Base-by-base conservation (phyloP, 2,329 filamentous ascomycete genomes). In the Plenodomus biglobosus region DNA sequence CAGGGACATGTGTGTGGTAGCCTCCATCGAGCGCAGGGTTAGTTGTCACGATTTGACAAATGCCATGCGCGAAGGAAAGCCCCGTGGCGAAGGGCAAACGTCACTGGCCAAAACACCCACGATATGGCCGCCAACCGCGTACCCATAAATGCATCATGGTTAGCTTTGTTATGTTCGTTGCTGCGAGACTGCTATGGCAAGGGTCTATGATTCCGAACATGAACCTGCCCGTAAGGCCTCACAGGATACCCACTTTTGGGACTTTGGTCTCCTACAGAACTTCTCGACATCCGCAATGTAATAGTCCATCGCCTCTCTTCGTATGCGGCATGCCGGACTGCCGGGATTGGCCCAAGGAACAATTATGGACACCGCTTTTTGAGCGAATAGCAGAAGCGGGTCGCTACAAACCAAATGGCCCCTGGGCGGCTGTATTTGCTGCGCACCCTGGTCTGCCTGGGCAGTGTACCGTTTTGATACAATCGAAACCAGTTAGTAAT, bases 31-130 rank as follows among this genome's bases (percentile, higher is more conserved):
- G 8, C 27, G 27, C 13, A 32, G 11, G 13, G 27, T 32, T 3
- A 7, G 11, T 32, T 15, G 27, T 15, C 3, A 32, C 8, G 15
- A 15, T 32, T 32, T 32, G 8, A 15, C 8, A 7, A 15, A 32
- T 11, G 27, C 27, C 27, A 32, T 15, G 27, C 27, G 11, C 27
- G 27, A 32, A 32, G 27, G 27, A 15, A 32, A 32, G 27, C 11
- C 46, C 48, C 49, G 56, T 58, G 56, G 53, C 50, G 44, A 56
- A 46, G 38, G 38, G 17, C 46, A 37, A 47, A 56, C 53, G 46
- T 55, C 50, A 54, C 50, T 32, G 46, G 30, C 13, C 8, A 32
- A 32, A 32, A 8, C 27, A 11, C 27, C 27, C 27, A 32, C 27
- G 27, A 22, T 13, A 18, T 44, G 22, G 27, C 27, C 16, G 18